Evolutionary conservation across 345 rosid species (phyloP).

Genomic region (Eucalyptus curtisii): DNA sequence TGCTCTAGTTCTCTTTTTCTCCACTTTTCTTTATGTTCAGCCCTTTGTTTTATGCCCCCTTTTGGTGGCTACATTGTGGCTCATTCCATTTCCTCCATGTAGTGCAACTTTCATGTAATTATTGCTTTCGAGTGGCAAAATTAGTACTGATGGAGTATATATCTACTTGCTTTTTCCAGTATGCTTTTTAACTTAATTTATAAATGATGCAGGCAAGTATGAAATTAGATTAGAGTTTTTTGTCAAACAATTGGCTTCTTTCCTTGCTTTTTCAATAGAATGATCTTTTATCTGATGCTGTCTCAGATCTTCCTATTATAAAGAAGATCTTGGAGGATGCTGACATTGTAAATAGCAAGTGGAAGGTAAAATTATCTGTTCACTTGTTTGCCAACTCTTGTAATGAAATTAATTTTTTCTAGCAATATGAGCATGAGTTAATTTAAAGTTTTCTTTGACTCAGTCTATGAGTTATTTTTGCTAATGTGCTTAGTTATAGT

Average conservation of each 20-base stretch:
- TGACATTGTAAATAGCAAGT: constrained; percentile 43
- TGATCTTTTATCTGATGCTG: neutral
- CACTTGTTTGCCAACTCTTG: neutral
- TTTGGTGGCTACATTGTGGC: neutral
- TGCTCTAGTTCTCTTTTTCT: neutral
- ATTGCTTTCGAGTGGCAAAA: neutral
- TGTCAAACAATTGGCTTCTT: neutral
- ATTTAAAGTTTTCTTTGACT: neutral
- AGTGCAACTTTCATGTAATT: neutral
- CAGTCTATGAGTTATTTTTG: neutral
- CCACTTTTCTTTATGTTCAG: neutral
- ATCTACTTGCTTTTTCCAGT: neutral
- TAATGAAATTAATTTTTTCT: neutral
- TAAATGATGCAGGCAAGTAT: neutral
- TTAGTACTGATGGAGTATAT: neutral
- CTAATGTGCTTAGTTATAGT: neutral
- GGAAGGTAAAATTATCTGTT: constrained; percentile 43
- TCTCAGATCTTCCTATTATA: constrained; percentile 56
- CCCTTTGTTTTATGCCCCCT: neutral
- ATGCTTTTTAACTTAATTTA: neutral
- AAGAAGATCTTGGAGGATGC: constrained; percentile 61
- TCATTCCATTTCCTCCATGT: neutral
- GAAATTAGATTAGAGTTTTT: neutral
- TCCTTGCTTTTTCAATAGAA: neutral
- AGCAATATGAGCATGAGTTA: neutral